These are phyloP conservation scores for Metarhizium anisopliae DNA, from an alignment of 2,329 filamentous ascomycete species.

Conservation along the genomic window DNA sequence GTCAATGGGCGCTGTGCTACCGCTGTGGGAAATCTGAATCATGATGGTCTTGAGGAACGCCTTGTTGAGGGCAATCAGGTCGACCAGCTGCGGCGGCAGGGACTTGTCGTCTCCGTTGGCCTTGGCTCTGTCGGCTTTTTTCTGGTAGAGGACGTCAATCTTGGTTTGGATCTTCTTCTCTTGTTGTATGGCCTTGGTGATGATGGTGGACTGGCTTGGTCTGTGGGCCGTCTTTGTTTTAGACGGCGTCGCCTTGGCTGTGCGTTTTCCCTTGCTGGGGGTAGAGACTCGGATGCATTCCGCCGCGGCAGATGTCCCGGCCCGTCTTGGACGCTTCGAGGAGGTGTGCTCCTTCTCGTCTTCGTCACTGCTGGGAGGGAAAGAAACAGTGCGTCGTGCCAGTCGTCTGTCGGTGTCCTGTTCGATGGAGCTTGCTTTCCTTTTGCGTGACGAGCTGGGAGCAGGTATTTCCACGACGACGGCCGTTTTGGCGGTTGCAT, in stretches of 20 bases:
- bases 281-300: neutral
- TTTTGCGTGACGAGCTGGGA: conserved; percentile 22
- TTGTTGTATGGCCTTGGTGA: conserved; percentile 20
- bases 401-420: conserved; percentile 16
- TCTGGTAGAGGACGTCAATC: conserved; percentile 25
- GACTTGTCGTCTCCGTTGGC: conserved; percentile 11
- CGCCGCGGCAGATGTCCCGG: conserved; percentile 11
- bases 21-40: conserved; percentile 62
- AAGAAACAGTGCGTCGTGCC: conserved; percentile 21
- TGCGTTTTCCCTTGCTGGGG: conserved; percentile 20
- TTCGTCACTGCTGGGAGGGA: conserved; percentile 25
- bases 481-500: conserved; percentile 25
- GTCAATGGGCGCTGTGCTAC: conserved; percentile 52
- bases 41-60: conserved; percentile 60
- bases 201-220: conserved; percentile 21
- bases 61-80: conserved; percentile 55
- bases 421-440: conserved; percentile 23
- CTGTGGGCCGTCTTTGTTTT: conserved; percentile 20
- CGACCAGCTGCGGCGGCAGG: conserved; percentile 44
- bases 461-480: conserved; percentile 17
- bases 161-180: conserved; percentile 22
- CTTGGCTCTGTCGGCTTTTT: conserved; percentile 21
- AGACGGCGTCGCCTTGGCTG: conserved; percentile 19
- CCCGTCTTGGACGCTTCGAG: conserved; percentile 10
- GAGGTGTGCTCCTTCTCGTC: neutral